Conservation (phyloP, 1,139 yeast species). For the Magnusiomyces sp. region DNA sequence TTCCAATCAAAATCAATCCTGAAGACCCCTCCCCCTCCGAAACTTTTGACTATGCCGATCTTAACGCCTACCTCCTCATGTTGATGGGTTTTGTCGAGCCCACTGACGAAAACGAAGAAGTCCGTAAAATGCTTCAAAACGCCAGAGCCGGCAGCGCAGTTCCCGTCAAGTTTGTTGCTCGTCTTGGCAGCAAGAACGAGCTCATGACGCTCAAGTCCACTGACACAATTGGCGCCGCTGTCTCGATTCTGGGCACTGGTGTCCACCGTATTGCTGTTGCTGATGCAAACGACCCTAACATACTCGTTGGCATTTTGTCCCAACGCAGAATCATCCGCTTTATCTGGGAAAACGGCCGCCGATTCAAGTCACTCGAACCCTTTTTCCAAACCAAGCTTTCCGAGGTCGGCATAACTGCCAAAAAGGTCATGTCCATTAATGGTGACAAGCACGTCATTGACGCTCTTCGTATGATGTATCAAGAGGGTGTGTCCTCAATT, state of each 20-base stretch:
- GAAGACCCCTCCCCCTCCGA: constrained; percentile 47
- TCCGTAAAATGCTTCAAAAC: constrained; percentile 23
- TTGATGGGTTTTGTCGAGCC: constrained; percentile 53
- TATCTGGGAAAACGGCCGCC: constrained; percentile 86
- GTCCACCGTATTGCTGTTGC: constrained; percentile 88
- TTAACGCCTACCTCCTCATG: constrained; percentile 71
- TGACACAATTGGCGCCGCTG: constrained; percentile 62
- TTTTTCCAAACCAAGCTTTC: constrained; percentile 57
- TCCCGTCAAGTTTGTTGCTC: constrained; percentile 68
- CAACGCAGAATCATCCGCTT: constrained; percentile 78
- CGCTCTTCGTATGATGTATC: constrained; percentile 79
- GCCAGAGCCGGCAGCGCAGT: constrained; percentile 40
- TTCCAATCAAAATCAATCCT: constrained; percentile 49
- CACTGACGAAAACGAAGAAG: constrained; percentile 24
- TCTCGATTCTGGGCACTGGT: constrained; percentile 81
- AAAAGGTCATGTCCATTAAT: constrained; percentile 61
- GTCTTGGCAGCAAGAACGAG: constrained; percentile 75
- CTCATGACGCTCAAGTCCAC: constrained; percentile 64
- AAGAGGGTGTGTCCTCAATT: constrained; percentile 74
- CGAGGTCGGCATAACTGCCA: constrained; percentile 62
- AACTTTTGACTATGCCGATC: constrained; percentile 86
- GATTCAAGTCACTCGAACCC: constrained; percentile 72
- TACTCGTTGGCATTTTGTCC: constrained; percentile 59
- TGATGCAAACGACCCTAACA: constrained; percentile 37
- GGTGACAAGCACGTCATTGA: constrained; percentile 85